Percentiles rank a stretch among this genome's conserved stretches.
Conservation (phyloP, 768 basidiomycete genomes). For the Fibroporia radiculosa region DNA sequence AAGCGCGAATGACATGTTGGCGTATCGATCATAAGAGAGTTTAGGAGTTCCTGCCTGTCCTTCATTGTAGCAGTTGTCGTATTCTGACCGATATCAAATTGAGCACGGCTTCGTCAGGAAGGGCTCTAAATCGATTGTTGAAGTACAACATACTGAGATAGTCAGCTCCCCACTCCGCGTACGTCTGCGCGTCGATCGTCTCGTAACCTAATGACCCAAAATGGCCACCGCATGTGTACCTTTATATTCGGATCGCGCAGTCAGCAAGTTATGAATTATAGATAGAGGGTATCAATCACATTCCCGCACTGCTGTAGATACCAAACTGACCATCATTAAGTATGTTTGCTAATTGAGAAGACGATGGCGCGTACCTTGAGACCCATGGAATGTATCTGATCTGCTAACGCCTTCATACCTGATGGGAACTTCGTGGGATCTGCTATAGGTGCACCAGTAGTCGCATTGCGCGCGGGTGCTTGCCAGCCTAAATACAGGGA, state of each 20-base stretch:
- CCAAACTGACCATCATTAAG: conserved; percentile 20
- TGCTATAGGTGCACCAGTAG: conserved; percentile 23
- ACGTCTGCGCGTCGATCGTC: conserved; percentile 32
- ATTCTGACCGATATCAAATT: conserved; percentile 16
- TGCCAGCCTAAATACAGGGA: conserved; percentile 26
- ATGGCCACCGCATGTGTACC: conserved; percentile 27
- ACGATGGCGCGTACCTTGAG: conserved; percentile 19
- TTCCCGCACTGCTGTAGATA: conserved; percentile 29
- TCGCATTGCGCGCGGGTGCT: conserved; percentile 21
- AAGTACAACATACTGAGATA: conserved; percentile 23
- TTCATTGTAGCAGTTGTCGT: conserved; percentile 35
- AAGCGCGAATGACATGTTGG: conserved; percentile 30
- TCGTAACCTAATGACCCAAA: conserved; percentile 34
- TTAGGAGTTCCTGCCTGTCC: conserved; percentile 27
- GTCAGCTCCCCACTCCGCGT: conserved; percentile 32
- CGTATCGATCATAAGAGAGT: conserved; percentile 29
- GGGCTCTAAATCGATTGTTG: background rate
- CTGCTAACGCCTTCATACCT: conserved; percentile 23
- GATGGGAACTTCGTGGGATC: conserved; percentile 25
- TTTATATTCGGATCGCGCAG: conserved; percentile 1
- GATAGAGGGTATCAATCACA: conserved; percentile 12
- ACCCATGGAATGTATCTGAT: conserved; percentile 26
- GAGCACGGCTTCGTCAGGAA: background rate
- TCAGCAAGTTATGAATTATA: background rate
- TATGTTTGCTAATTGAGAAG: background rate